These are phyloP conservation scores for Xylaria arbuscula DNA, from an alignment of 2,329 filamentous ascomycete species.

Conservation along the genomic window DNA sequence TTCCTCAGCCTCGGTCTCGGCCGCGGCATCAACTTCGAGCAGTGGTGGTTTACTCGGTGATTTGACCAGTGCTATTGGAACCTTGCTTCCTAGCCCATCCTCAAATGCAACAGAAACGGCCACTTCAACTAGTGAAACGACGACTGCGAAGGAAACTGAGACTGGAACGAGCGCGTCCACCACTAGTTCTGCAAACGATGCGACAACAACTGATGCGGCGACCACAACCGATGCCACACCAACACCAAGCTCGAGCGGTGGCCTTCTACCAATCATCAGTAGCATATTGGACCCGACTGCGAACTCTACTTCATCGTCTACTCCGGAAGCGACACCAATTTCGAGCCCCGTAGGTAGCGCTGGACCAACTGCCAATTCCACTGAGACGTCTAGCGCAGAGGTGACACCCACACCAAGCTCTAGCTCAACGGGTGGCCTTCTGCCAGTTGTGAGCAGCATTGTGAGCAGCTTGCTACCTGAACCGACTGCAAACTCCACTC, in stretches of 20 bases:
- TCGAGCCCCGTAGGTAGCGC: background rate
- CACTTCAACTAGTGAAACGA: conserved; percentile 11
- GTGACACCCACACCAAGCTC: conserved; percentile 22
- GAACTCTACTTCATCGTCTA: conserved; percentile 38
- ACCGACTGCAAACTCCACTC: conserved; percentile 37
- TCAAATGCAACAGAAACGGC: conserved; percentile 21
- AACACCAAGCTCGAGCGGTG: conserved; percentile 15
- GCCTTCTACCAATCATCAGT: conserved; percentile 19
- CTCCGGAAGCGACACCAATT: conserved; percentile 16
- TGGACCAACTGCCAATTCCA: conserved; percentile 16
- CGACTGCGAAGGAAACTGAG: conserved; percentile 17
- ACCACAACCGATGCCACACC: conserved; percentile 11
- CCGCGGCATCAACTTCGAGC: conserved; percentile 29
- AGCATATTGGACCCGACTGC: conserved; percentile 25
- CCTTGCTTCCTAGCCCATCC: conserved; percentile 21
- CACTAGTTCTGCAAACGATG: conserved; percentile 13
- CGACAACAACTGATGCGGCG: conserved; percentile 3
- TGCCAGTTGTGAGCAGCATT: conserved; percentile 24
- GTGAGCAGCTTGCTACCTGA: conserved; percentile 31
- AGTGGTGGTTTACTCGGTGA: conserved; percentile 41
- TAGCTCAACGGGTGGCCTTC: conserved; percentile 22
- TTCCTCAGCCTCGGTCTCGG: too few relatives aligned
- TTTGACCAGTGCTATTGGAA: background rate
- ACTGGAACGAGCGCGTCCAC: background rate
- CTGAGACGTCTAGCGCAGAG: conserved; percentile 22